Percentiles rank a stretch among this genome's conserved stretches.
phyloP scores from a whole-genome alignment of 106 monocot species.

The Alisma plantagoaquatica region DNA sequence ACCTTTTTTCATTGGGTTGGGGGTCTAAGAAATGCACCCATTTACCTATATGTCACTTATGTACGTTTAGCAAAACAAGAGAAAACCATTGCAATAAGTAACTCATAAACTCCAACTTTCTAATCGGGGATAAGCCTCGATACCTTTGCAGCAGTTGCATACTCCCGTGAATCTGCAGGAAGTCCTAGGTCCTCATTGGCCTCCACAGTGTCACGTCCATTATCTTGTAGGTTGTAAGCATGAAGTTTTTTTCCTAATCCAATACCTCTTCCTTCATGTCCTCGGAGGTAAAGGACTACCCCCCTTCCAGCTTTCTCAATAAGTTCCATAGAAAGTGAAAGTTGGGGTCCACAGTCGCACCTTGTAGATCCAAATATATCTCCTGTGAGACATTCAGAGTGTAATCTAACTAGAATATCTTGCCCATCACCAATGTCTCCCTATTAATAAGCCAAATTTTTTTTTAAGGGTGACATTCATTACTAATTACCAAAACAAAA shows the following conservation, averaged over 20 bases:
- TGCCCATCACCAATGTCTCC: slow-evolving; percentile 85
- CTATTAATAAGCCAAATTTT: slow-evolving; percentile 14
- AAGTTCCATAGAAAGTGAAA: slow-evolving; percentile 60
- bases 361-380: slow-evolving; percentile 81
- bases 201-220: slow-evolving; percentile 82
- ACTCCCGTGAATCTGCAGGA: slow-evolving; percentile 72
- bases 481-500: background rate
- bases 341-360: slow-evolving; percentile 86
- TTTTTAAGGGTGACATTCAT: background rate
- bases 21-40: too few relatives aligned
- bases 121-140: too few relatives aligned
- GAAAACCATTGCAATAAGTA: too few relatives aligned
- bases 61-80: too few relatives aligned
- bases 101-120: too few relatives aligned
- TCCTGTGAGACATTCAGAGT: slow-evolving; percentile 89
- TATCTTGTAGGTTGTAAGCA: slow-evolving; percentile 87
- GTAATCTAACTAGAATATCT: slow-evolving; percentile 76
- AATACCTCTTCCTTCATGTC: slow-evolving; percentile 93
- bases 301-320: slow-evolving; percentile 81
- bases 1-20: too few relatives aligned
- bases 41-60: too few relatives aligned
- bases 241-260: slow-evolving; percentile 85
- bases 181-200: slow-evolving; percentile 87
- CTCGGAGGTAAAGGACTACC: slow-evolving; percentile 85
- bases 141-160: slow-evolving; percentile 92